Base-by-base conservation (phyloP, 2,329 filamentous ascomycete species). In the Talaromyces sp. region DNA sequence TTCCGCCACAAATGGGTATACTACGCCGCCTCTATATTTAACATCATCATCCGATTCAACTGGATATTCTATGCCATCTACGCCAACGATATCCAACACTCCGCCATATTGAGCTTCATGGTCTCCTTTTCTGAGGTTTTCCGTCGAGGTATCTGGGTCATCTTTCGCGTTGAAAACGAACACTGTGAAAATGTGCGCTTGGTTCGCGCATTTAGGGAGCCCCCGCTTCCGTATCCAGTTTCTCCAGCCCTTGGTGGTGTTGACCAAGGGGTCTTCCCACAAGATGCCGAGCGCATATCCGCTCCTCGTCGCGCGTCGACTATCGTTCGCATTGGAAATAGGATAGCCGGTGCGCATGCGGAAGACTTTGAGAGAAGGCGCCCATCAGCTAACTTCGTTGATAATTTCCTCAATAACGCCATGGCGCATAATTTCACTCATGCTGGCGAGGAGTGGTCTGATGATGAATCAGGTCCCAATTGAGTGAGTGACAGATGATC, bases 91-190 rank as follows among this genome's bases (percentile, higher is more conserved):
- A 74, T 87, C 0, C 91, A 97, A 65, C 92, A 97, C 70, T 93
- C 88, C 1, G 89, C 89, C 3, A 70, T 91, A 2, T 82, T 91
- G 4, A 91, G 90, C 1, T 97, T 97, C 72, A 62, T 89, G 27
- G 84, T 97, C 14, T 82, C 84, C 1, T 76, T 97, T 3, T 84
- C 87, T 8, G 94, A 99, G 70, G 85, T 96, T 19, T 80, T 84
- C n/a, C 85, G 94, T 29, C 80, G 94, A 68, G 92, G 91, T 56
- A 85, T 97, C 68, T 99, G 94, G 94, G 87, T 88, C 0, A 79
- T 97, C 3, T 89, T 99, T 70, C 90, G 94, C 36, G 92, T 99
- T 22, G 94, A 99, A 73, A 99, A 99, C 71, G 94, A 99, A 66
- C 94, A 99, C 74, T 96, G 91, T 74, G 87, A 88, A 50, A 96